Conservation (phyloP, 1,284 basidiomycete genomes). For the Dichomitus squalens region DNA sequence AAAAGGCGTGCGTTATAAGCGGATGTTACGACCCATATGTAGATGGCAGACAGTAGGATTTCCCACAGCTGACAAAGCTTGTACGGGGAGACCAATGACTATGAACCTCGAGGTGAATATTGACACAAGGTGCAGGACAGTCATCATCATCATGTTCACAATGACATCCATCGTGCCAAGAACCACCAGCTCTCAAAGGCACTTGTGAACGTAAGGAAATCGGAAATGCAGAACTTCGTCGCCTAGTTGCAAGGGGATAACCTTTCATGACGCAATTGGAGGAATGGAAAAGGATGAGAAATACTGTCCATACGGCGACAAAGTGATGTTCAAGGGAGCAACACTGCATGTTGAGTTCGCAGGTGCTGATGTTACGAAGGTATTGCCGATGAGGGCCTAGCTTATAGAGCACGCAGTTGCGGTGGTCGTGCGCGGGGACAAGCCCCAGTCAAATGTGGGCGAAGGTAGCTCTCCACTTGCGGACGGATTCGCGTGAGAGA, state of each 20-base stretch:
- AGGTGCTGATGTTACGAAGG: conserved; percentile 50
- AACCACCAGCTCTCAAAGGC: no score
- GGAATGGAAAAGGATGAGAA: not conserved
- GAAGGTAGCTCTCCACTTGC: conserved; percentile 44
- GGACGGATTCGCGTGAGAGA: conserved; percentile 42
- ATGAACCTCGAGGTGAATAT: no score
- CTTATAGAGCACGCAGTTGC: conserved; percentile 51
- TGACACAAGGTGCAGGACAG: no score
- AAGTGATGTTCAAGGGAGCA: conserved; percentile 43
- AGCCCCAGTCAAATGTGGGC: conserved; percentile 51
- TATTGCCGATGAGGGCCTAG: conserved; percentile 50
- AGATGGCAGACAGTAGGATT: no score
- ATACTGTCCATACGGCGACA: conserved; percentile 55
- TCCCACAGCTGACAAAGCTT: no score
- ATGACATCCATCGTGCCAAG: no score
- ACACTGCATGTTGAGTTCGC: conserved; percentile 47
- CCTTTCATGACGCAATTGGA: not conserved
- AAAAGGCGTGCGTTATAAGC: no score
- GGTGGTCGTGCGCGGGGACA: conserved; percentile 50
- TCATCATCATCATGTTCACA: no score
- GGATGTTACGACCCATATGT: no score
- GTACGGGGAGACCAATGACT: no score
- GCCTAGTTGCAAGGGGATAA: not conserved
- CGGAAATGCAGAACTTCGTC: conserved; percentile 1
- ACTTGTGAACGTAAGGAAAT: conserved; percentile 1